Conservation (phyloP, 176 grass and related monocot species). For the Olyra latifolia region DNA sequence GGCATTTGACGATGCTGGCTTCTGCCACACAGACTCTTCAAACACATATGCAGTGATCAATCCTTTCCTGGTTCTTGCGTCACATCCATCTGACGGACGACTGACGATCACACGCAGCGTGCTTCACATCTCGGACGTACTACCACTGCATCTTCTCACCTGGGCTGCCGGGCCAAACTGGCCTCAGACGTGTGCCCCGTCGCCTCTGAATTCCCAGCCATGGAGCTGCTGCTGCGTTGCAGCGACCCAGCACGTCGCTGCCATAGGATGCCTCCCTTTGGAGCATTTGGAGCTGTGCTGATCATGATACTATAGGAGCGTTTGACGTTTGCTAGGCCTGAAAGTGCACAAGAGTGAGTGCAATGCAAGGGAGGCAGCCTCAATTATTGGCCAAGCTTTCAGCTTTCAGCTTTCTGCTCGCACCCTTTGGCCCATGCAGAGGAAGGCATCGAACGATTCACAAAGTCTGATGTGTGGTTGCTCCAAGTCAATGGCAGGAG, state of each 20-base stretch:
- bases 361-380: neutral
- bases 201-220: neutral
- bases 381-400: constrained; percentile 5
- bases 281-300: neutral
- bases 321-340: neutral
- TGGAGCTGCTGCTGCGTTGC: neutral
- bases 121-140: neutral
- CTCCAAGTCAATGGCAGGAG: neutral
- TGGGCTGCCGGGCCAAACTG: neutral
- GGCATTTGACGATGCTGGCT: neutral
- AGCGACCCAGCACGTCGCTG: neutral
- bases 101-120: neutral
- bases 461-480: neutral
- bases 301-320: neutral
- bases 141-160: neutral
- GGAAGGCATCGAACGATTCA: neutral
- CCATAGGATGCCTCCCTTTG: neutral
- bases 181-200: neutral
- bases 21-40: neutral
- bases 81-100: neutral
- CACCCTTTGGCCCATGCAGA: constrained; percentile 4
- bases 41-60: neutral
- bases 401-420: neutral
- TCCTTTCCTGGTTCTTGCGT: neutral
- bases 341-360: neutral